A percentile compares a stretch with the other conserved stretches of the same genome.
Conservation (phyloP, 2,329 filamentous ascomycete species). For the Beauveria medogensis region DNA sequence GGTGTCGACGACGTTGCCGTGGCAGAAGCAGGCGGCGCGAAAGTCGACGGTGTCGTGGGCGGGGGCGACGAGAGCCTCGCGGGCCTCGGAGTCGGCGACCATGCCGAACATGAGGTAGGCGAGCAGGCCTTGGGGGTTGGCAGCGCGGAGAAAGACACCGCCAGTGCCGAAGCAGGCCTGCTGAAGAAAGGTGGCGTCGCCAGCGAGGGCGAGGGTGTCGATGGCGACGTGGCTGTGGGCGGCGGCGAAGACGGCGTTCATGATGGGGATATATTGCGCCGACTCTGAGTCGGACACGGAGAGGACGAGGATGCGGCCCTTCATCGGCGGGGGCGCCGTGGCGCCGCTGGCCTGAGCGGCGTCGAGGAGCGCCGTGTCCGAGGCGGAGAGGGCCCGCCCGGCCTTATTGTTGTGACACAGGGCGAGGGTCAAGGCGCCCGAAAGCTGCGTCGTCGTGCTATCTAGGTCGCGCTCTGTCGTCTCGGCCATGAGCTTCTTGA, state of each 20-base stretch:
- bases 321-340: constrained; percentile 23
- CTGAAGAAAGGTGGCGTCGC: constrained; percentile 84
- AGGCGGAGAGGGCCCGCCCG: constrained; percentile 53
- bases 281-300: constrained; percentile 81
- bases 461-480: constrained; percentile 59
- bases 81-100: constrained; percentile 53
- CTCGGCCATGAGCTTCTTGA: constrained; percentile 62
- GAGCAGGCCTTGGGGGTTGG: constrained; percentile 62
- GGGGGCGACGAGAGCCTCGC: constrained; percentile 62
- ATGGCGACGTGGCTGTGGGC: constrained; percentile 82
- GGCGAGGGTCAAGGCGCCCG: constrained; percentile 83
- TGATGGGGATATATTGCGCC: constrained; percentile 92
- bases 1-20: constrained; percentile 80
- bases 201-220: constrained; percentile 80
- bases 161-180: constrained; percentile 65
- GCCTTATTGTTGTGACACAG: constrained; percentile 86
- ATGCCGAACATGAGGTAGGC: constrained; percentile 95
- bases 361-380: constrained; percentile 37
- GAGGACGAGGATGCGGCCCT: constrained; percentile 71
- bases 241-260: constrained; percentile 97
- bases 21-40: constrained; percentile 96
- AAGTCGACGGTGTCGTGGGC: constrained; percentile 88
- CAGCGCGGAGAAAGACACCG: constrained; percentile 46
- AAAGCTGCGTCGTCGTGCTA: constrained; percentile 78
- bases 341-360: constrained; percentile 25